Evolutionary conservation across 2,329 filamentous ascomycete genomes (phyloP).

Genomic region (Cladosporium sp.): DNA sequence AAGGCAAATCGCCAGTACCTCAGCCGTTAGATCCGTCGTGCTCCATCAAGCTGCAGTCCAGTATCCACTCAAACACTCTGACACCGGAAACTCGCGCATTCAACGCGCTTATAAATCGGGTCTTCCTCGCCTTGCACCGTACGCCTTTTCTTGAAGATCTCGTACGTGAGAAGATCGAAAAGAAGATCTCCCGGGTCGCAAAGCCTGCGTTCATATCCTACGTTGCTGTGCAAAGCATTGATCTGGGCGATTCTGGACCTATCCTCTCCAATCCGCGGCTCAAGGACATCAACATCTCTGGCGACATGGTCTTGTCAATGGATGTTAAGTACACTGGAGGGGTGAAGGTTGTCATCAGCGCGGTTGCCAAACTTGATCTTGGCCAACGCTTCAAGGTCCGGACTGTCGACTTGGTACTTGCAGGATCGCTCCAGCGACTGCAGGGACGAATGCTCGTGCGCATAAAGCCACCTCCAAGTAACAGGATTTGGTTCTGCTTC

Average conservation of each 20-base stretch:
- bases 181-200: slow-evolving; percentile 93
- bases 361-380: slow-evolving; percentile 89
- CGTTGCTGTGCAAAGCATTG: slow-evolving; percentile 78
- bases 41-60: slow-evolving; percentile 86
- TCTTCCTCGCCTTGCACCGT: slow-evolving; percentile 86
- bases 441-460: slow-evolving; percentile 83
- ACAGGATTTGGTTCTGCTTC: slow-evolving; percentile 94
- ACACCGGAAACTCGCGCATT: slow-evolving; percentile 90
- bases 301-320: slow-evolving; percentile 82
- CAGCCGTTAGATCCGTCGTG: slow-evolving; percentile 80
- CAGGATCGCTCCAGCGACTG: slow-evolving; percentile 79
- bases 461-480: slow-evolving; percentile 93
- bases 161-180: slow-evolving; percentile 83
- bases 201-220: slow-evolving; percentile 87
- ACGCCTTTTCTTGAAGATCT: slow-evolving; percentile 78
- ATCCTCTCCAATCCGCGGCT: slow-evolving; percentile 86
- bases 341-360: slow-evolving; percentile 84
- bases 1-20: slow-evolving; percentile 66
- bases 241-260: slow-evolving; percentile 83
- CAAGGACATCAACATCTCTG: slow-evolving; percentile 87
- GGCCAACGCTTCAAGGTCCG: slow-evolving; percentile 85
- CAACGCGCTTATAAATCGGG: slow-evolving; percentile 83
- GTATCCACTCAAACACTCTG: slow-evolving; percentile 79
- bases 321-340: slow-evolving; percentile 89
- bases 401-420: slow-evolving; percentile 85